phyloP scores from a whole-genome alignment of 2,329 filamentous ascomycete genomes.

The Colletotrichum noveboracense region DNA sequence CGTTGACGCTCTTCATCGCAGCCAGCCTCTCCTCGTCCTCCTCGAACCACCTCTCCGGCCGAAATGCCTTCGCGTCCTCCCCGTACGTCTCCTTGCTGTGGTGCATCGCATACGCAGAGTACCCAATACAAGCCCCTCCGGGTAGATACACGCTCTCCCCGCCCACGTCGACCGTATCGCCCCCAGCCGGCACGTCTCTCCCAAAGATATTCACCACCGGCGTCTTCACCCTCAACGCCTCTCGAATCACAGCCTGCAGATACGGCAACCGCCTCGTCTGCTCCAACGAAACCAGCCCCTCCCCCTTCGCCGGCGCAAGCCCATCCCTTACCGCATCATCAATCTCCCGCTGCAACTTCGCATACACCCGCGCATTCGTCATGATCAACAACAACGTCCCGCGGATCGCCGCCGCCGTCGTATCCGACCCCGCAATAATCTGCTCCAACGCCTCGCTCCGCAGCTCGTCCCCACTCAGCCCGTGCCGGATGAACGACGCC shows the following conservation, averaged over 20 bases:
- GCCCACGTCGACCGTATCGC: constrained; percentile 12
- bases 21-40: constrained; percentile 38
- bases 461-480: constrained; percentile 28
- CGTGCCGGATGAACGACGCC: constrained; percentile 32
- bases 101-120: constrained; percentile 67
- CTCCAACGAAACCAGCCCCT: constrained; percentile 22
- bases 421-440: constrained; percentile 58
- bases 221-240: constrained; percentile 35
- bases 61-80: constrained; percentile 56
- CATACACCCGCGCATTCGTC: constrained; percentile 47
- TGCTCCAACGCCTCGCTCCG: constrained; percentile 33
- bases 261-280: constrained; percentile 39
- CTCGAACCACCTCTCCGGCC: constrained; percentile 61
- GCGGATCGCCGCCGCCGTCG: constrained; percentile 55
- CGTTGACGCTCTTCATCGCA: constrained; percentile 10
- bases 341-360: constrained; percentile 49
- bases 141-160: constrained; percentile 42
- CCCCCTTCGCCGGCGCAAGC: constrained; percentile 25
- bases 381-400: constrained; percentile 51
- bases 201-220: constrained; percentile 28
- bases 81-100: constrained; percentile 62
- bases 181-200: constrained; percentile 26
- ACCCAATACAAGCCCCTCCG: constrained; percentile 63
- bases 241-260: constrained; percentile 41
- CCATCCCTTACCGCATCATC: constrained; percentile 27